Evolutionary conservation across 1,284 basidiomycete species (phyloP).

Genomic region (Violaceomyces palustris): DNA sequence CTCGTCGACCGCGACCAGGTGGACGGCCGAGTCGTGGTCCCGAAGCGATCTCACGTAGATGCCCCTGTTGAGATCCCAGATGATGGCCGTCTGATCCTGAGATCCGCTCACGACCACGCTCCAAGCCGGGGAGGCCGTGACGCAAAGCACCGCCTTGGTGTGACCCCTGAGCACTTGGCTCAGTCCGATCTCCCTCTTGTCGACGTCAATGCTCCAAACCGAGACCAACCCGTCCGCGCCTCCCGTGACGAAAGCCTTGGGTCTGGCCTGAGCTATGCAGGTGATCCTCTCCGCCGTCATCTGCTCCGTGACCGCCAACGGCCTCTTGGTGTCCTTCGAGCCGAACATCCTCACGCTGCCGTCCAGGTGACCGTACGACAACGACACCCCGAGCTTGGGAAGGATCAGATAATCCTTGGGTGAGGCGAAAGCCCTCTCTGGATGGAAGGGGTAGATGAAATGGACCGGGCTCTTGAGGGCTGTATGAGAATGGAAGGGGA

Average conservation of each 20-base stretch:
- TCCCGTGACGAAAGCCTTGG: constrained; percentile 66
- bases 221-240: constrained; percentile 55
- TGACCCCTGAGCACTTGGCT: constrained; percentile 65
- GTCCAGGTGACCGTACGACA: constrained; percentile 64
- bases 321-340: constrained; percentile 52
- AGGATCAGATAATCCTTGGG: constrained; percentile 61
- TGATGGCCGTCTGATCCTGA: constrained; percentile 72
- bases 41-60: constrained; percentile 37
- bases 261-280: constrained; percentile 69
- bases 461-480: constrained; percentile 55
- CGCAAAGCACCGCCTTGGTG: constrained; percentile 65
- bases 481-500: too few species aligned
- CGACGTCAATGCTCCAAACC: constrained; percentile 29
- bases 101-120: constrained; percentile 78
- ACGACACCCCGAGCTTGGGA: constrained; percentile 61
- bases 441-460: constrained; percentile 61
- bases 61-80: constrained; percentile 82
- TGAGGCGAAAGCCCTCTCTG: constrained; percentile 65
- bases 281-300: constrained; percentile 18
- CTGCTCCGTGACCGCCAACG: constrained; percentile 60
- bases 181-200: constrained; percentile 15
- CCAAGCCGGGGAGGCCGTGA: constrained; percentile 75
- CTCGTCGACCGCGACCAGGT: constrained; percentile 73
- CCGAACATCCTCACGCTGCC: constrained; percentile 59
- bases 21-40: constrained; percentile 58